Evolutionary conservation across 495 filamentous ascomycete genomes (phyloP).

Genomic region (Xylaria curta): DNA sequence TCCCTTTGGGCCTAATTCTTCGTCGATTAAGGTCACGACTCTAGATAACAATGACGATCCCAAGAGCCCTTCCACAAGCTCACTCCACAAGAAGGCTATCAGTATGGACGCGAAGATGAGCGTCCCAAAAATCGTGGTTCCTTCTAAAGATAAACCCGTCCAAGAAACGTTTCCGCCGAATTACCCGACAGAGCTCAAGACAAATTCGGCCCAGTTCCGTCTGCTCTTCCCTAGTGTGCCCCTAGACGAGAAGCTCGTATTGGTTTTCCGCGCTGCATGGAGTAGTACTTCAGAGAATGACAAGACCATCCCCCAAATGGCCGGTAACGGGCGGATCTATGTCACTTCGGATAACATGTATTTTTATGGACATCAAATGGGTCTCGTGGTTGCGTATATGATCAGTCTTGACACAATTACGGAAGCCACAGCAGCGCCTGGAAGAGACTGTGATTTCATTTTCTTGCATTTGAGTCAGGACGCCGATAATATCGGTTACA

Average conservation of each 20-base stretch:
- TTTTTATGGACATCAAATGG: conserved; percentile 94
- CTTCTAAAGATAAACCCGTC: conserved; percentile 45
- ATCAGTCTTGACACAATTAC: conserved; percentile 74
- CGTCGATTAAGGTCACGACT: conserved; percentile 46
- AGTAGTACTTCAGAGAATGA: conserved; percentile 49
- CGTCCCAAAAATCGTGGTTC: conserved; percentile 45
- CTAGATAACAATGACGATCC: conserved; percentile 41
- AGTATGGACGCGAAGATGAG: conserved; percentile 71
- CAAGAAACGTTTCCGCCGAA: conserved; percentile 73
- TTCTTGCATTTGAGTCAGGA: conserved; percentile 79
- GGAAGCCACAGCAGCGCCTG: conserved; percentile 89
- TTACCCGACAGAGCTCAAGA: conserved; percentile 82
- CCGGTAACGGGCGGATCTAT: conserved; percentile 78
- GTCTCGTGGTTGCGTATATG: conserved; percentile 83
- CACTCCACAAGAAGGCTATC: conserved; percentile 77
- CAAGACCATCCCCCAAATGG: conserved; percentile 45
- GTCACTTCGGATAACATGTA: conserved; percentile 86
- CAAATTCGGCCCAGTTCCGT: conserved; percentile 92
- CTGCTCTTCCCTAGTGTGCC: conserved; percentile 85
- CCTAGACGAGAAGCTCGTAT: conserved; percentile 74
- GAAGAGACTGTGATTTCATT: conserved; percentile 90
- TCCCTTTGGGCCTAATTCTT: conserved; percentile 44
- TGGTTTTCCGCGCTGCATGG: conserved; percentile 67
- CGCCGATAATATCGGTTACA: conserved; percentile 65
- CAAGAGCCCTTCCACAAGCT: conserved; percentile 27